A percentile compares a stretch with the other conserved stretches of the same genome.
Conservation (phyloP, 1,284 basidiomycete genomes). For the Papiliotrema terrestris region DNA sequence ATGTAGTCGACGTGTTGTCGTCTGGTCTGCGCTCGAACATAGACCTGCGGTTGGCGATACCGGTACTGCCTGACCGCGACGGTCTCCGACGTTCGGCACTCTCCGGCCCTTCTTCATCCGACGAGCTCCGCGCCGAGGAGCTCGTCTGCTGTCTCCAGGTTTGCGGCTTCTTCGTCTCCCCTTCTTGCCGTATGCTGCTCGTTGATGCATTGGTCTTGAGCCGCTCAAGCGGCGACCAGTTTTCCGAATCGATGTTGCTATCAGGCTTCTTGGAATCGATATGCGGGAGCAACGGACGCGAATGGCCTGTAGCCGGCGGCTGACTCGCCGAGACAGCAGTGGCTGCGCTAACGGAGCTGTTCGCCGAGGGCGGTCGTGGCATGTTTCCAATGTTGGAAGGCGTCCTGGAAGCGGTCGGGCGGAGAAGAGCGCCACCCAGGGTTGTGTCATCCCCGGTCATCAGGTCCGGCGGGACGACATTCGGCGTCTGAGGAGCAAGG, state of each 20-base stretch:
- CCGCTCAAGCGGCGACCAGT: conserved; percentile 33
- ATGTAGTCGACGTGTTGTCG: too few relatives aligned
- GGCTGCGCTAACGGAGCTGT: neutral
- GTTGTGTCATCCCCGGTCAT: conserved; percentile 18
- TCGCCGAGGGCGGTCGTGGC: neutral
- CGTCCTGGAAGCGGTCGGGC: conserved; percentile 1
- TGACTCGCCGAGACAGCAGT: too few relatives aligned
- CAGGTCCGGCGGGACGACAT: conserved; percentile 9
- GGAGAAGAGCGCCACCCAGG: conserved; percentile 6
- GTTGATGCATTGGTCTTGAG: too few relatives aligned
- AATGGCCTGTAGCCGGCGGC: conserved; percentile 9
- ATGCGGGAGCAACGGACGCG: conserved; percentile 11
- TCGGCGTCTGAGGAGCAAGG: too few relatives aligned
- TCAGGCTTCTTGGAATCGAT: conserved; percentile 16
- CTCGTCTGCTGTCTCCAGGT: neutral
- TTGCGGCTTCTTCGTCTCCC: neutral
- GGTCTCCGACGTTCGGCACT: conserved; percentile 1
- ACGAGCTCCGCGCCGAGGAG: conserved; percentile 22
- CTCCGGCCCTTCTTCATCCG: conserved; percentile 40
- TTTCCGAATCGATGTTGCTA: conserved; percentile 31
- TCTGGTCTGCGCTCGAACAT: conserved; percentile 1
- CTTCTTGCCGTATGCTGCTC: too few relatives aligned
- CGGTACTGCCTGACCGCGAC: neutral
- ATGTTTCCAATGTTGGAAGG: neutral
- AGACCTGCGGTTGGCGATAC: conserved; percentile 1